Evolutionary conservation across 202 grass and related monocot species (phyloP).

Genomic region (Zizania palustris): DNA sequence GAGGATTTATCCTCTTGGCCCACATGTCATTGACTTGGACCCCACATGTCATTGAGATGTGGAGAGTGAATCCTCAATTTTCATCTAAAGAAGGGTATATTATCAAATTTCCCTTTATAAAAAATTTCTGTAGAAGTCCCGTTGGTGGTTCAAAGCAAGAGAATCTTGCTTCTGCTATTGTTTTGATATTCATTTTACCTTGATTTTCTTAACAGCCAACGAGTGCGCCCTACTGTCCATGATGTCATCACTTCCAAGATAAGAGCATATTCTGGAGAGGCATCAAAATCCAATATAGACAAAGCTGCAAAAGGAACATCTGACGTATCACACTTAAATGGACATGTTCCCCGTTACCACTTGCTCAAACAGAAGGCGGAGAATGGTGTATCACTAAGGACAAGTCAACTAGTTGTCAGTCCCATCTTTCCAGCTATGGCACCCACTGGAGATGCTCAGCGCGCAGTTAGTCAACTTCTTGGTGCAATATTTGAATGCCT

Average conservation of each 20-base stretch:
- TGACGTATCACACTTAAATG: constrained; percentile 53
- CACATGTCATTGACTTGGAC: too few relatives aligned
- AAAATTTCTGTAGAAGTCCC: constrained; percentile 27
- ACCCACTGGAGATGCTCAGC: constrained; percentile 74
- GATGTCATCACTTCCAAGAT: constrained; percentile 85
- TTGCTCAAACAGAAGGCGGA: constrained; percentile 72
- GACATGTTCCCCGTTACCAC: constrained; percentile 45
- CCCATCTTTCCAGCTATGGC: constrained; percentile 83
- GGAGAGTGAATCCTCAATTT: too few relatives aligned
- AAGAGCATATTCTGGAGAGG: constrained; percentile 60
- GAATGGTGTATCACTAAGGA: constrained; percentile 53
- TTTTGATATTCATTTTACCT: constrained; percentile 29
- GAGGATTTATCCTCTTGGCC: too few relatives aligned
- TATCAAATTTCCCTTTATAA: too few relatives aligned
- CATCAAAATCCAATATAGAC: constrained; percentile 52
- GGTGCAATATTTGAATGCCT: constrained; percentile 73
- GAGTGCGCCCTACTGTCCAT: constrained; percentile 85
- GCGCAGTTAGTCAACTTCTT: constrained; percentile 71
- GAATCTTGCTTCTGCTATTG: constrained; percentile 20
- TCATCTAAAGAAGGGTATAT: too few relatives aligned
- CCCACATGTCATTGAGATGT: too few relatives aligned
- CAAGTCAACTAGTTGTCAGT: constrained; percentile 73
- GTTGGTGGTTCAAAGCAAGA: constrained; percentile 35
- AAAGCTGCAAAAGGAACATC: constrained; percentile 53
- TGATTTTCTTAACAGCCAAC: constrained; percentile 65